Evolutionary conservation across 192 early-diverging fungal species (phyloP).

Genomic region (Coemansia sp.): DNA sequence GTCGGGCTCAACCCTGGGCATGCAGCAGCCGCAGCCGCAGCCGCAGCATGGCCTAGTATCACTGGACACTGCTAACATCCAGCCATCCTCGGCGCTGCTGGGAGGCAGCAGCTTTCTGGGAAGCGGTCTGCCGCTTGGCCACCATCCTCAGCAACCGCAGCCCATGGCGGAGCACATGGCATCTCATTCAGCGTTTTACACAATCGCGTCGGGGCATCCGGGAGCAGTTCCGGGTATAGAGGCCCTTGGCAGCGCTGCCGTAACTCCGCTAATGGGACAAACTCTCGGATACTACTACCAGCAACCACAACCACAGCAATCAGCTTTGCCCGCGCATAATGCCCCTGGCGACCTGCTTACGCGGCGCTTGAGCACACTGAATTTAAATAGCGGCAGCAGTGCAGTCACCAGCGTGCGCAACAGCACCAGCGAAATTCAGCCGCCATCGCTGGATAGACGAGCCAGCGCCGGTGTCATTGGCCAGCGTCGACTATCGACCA

Average conservation of each 20-base stretch:
- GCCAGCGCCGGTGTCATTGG: constrained; percentile 53
- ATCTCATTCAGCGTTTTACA: constrained; percentile 39
- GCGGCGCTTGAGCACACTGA: constrained; percentile 45
- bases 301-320: constrained; percentile 1
- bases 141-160: constrained; percentile 24
- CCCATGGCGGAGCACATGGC: constrained; percentile 18
- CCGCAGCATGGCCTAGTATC: constrained; percentile 14
- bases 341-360: constrained; percentile 44
- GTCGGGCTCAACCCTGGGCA: constrained; percentile 11
- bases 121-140: constrained; percentile 7
- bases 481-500: constrained; percentile 48
- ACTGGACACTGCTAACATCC: constrained; percentile 18
- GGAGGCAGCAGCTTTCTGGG: constrained; percentile 9
- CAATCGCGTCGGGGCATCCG: constrained; percentile 26
- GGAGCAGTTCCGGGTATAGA: constrained; percentile 18
- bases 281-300: constrained; percentile 11
- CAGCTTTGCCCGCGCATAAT: not conserved
- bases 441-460: constrained; percentile 32
- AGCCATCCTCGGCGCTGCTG: constrained; percentile 16
- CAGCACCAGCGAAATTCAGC: constrained; percentile 6
- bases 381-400: constrained; percentile 14
- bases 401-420: constrained; percentile 4
- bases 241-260: constrained; percentile 14
- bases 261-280: constrained; percentile 5
- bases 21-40: constrained; percentile 5